Conservation (phyloP, 2,329 filamentous ascomycete species). For the Cercospora sp. region DNA sequence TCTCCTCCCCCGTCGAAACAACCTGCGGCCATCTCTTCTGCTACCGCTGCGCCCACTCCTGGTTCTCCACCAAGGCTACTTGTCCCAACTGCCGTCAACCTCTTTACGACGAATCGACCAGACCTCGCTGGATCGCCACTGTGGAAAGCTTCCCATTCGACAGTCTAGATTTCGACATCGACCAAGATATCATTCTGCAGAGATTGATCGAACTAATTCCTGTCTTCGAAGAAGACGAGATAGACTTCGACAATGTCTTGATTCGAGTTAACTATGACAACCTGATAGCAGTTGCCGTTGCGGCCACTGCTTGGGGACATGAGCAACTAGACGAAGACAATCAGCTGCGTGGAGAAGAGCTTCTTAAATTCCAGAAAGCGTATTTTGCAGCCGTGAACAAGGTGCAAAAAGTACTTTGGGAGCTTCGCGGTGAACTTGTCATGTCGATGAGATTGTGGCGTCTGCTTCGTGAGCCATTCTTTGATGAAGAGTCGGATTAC, state of each 20-base stretch:
- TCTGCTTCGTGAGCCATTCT: not conserved
- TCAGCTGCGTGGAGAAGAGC: not conserved
- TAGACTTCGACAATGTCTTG: not conserved
- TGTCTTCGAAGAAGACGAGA: not conserved
- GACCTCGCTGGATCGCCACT: not conserved
- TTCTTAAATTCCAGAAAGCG: not conserved
- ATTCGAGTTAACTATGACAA: not conserved
- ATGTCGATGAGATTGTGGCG: not conserved
- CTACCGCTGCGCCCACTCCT: not conserved
- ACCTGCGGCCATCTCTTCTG: not conserved
- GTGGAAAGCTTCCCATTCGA: not conserved
- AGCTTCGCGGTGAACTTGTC: not conserved
- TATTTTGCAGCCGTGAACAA: not conserved
- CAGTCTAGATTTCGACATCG: not conserved
- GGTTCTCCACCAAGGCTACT: not conserved
- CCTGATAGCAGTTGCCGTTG: not conserved
- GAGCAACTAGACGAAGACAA: not conserved
- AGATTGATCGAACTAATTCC: not conserved
- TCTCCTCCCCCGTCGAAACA: not conserved
- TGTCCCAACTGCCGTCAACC: not conserved
- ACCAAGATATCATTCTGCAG: not conserved
- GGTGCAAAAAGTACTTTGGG: not conserved
- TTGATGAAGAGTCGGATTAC: not conserved
- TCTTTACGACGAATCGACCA: not conserved
- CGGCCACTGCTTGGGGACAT: not conserved